Evolutionary conservation across 306 rosid species (phyloP).

Genomic region (Senna tora): DNA sequence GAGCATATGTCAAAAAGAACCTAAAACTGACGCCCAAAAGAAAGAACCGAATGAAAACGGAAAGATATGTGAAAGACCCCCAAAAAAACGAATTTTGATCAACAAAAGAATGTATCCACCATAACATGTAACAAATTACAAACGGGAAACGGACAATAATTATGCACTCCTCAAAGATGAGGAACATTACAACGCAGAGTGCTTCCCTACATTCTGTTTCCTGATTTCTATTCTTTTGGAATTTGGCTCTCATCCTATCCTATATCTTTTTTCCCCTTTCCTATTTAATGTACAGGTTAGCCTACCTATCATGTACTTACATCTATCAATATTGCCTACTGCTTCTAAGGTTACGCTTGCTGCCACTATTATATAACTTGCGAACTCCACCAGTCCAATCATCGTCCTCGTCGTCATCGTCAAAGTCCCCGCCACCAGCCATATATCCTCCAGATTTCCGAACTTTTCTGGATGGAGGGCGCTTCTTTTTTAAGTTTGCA

Average conservation of each 20-base stretch:
- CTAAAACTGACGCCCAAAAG: neutral
- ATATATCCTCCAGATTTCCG: conserved; percentile 58
- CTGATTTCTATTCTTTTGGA: conserved; percentile 45
- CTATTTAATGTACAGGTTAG: conserved; percentile 94
- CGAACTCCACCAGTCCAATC: conserved; percentile 62
- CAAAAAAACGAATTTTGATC: conserved; percentile 33
- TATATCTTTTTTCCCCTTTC: conserved; percentile 40
- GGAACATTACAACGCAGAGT: conserved; percentile 34
- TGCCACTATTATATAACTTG: conserved; percentile 62
- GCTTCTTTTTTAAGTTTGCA: conserved; percentile 83
- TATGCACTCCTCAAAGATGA: conserved; percentile 27
- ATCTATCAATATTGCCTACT: conserved; percentile 65
- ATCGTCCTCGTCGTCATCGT: conserved; percentile 61
- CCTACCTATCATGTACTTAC: conserved; percentile 76
- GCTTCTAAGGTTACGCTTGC: conserved; percentile 65
- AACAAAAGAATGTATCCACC: conserved; percentile 68
- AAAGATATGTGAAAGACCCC: conserved; percentile 11
- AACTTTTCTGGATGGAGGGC: conserved; percentile 73
- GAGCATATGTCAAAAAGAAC: neutral
- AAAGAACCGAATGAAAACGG: conserved; percentile 19
- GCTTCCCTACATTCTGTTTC: conserved; percentile 56
- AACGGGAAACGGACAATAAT: conserved; percentile 53
- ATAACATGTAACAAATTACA: conserved; percentile 55
- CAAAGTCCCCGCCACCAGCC: conserved; percentile 48
- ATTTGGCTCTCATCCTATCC: conserved; percentile 51